Evolutionary conservation across 1,139 yeast species (phyloP), one percentile per base, ranked within the genome.

Genomic region (Scheffersomyces stambukii): DNA sequence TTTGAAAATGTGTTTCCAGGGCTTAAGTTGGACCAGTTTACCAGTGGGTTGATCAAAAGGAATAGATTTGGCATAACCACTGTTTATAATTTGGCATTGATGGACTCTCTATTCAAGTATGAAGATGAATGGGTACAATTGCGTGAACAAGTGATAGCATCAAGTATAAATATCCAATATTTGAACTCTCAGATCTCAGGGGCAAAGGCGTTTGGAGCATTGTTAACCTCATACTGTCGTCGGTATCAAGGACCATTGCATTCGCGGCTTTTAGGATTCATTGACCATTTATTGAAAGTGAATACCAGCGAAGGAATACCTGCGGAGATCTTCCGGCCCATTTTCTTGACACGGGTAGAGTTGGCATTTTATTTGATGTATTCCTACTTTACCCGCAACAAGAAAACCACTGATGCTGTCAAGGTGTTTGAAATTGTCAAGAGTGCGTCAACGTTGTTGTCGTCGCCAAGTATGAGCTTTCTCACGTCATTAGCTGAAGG

Each of bases 181-280:
- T 65, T 79, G 13, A 70, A 77, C 29, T 72, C 91, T 1, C 95
- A 86, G 47, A 63, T 80, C 13, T 61, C 74, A 3, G 72, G 82
- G 16, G 80, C 85, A 3, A 80, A 79, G 46, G 74, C 95, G 0
- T 78, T 83, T 70, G 89, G 93, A 29, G 88, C 91, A 1, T 59
- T 88, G 10, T 40, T 83, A 17, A 79, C 93, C 0, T 76, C 93
- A 0, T 72, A 72, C 40, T 71, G 80, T 42, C 62, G 68, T 31
- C 55, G 54, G 25, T 66, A 52, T 37, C 48, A 54, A 19, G 60
- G 57, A 12, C 43, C 48, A 10, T 45, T 75, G 10, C 52, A 52
- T 29, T 31, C 54, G 0, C 50, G 63, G 2, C 66, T 70, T 40
- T 50, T 74, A 42, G 55, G 54, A 14, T 59, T 77, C 31, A 66